These are phyloP conservation scores for Quercus rubra DNA, from an alignment of 306 rosid species.

Conservation along the genomic window DNA sequence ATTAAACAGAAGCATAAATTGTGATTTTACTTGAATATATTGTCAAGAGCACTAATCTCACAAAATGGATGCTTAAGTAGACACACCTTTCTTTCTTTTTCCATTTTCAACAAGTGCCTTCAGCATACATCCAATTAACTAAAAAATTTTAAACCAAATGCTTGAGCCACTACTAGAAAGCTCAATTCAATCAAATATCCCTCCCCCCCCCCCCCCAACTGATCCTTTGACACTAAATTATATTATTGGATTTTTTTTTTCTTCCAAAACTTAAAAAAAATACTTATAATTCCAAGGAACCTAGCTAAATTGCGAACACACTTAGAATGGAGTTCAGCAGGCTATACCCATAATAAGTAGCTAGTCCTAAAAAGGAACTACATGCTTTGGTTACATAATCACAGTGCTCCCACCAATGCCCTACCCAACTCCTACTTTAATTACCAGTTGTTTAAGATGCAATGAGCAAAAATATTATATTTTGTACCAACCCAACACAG, in stretches of 20 bases:
- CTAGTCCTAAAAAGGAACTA: not conserved
- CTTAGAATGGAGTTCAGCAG: not conserved
- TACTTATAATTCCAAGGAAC: not conserved
- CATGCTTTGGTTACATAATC: not conserved
- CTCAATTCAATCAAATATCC: no score
- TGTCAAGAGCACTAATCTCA: no score
- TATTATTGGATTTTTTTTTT: no score
- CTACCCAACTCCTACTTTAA: not conserved
- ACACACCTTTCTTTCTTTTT: no score
- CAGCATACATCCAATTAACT: not conserved
- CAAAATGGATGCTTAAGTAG: no score
- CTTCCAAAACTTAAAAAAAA: no score
- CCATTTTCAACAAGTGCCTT: not conserved
- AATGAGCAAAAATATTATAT: not conserved
- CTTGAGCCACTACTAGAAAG: no score
- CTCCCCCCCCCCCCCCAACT: no score
- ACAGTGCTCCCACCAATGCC: not conserved
- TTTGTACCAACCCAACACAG: not conserved
- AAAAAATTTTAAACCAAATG: not conserved
- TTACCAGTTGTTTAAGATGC: not conserved
- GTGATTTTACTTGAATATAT: not conserved
- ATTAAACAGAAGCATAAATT: not conserved
- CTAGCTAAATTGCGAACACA: not conserved
- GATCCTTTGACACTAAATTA: no score
- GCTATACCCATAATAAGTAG: not conserved